phyloP scores from a whole-genome alignment of 371 early-diverging fungal genomes.

The Haplosporangium sp. region DNA sequence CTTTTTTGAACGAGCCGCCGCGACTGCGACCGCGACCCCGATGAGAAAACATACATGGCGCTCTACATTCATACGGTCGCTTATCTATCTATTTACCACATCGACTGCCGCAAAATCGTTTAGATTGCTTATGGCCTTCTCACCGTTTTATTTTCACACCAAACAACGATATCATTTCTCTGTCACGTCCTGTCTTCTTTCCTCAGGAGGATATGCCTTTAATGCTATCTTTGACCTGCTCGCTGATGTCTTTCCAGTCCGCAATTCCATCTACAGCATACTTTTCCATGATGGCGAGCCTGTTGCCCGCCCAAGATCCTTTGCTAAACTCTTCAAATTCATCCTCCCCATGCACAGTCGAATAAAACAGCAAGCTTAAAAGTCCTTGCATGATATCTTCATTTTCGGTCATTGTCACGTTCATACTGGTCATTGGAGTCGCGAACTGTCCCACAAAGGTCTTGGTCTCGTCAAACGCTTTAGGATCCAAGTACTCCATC shows the following conservation, averaged over 20 bases:
- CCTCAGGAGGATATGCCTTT: no score
- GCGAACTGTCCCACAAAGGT: no score
- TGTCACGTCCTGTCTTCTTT: no score
- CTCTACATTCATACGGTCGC: no score
- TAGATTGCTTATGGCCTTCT: no score
- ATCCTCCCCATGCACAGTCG: neutral
- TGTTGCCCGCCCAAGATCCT: conserved; percentile 6
- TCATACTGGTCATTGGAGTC: neutral
- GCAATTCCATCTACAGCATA: neutral
- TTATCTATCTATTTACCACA: no score
- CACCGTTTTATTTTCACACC: no score
- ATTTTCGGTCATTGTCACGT: neutral
- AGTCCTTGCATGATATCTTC: conserved; percentile 11
- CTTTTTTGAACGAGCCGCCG: no score
- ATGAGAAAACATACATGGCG: no score
- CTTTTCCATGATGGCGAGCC: conserved; percentile 5
- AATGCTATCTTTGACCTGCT: neutral
- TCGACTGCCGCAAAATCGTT: no score
- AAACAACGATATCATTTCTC: no score
- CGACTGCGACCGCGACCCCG: no score
- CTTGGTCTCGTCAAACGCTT: neutral
- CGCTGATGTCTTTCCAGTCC: conserved; percentile 6
- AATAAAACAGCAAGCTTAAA: conserved; percentile 5
- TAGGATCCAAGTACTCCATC: neutral
- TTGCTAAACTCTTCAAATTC: neutral